Percentiles rank a stretch among this genome's conserved stretches.
Conservation (phyloP, 352 stramenopile genomes). For the Globisporangium recalcitrans region DNA sequence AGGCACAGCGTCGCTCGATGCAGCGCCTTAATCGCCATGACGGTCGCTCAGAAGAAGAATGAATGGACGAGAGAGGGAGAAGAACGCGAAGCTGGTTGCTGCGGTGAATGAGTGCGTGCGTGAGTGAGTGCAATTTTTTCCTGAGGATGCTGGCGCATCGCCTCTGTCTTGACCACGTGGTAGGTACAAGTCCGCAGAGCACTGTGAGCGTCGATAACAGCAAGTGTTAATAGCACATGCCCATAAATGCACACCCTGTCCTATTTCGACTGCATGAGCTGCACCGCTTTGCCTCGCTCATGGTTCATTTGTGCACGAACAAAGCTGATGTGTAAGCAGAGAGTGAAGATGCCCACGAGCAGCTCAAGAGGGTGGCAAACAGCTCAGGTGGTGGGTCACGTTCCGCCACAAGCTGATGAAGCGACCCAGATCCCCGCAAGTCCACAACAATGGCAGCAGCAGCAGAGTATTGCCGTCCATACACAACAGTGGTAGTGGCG, state of each 20-base stretch:
- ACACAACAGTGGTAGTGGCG: not conserved
- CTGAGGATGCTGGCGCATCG: not conserved
- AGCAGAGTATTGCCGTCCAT: conserved; percentile 22
- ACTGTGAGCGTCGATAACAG: not conserved
- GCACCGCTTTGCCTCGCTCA: not conserved
- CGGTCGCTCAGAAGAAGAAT: not conserved
- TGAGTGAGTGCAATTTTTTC: not conserved
- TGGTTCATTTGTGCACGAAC: not conserved
- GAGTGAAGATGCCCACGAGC: not conserved
- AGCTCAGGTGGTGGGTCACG: not conserved
- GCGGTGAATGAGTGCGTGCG: not conserved
- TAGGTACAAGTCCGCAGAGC: not conserved
- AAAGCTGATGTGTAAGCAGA: not conserved
- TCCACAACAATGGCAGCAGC: not conserved
- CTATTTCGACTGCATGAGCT: not conserved
- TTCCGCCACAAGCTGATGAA: conserved; percentile 29
- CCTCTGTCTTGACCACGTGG: not conserved
- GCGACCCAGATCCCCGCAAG: conserved; percentile 20
- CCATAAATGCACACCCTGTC: not conserved
- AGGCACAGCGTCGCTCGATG: conserved; percentile 8
- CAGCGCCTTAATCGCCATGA: not conserved
- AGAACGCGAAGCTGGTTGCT: not conserved
- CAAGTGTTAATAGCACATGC: conserved; percentile 7
- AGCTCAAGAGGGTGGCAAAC: not conserved
- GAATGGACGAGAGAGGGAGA: not conserved